Conservation (phyloP, 108 stramenopile genomes). For the Cyclotella baltica region DNA sequence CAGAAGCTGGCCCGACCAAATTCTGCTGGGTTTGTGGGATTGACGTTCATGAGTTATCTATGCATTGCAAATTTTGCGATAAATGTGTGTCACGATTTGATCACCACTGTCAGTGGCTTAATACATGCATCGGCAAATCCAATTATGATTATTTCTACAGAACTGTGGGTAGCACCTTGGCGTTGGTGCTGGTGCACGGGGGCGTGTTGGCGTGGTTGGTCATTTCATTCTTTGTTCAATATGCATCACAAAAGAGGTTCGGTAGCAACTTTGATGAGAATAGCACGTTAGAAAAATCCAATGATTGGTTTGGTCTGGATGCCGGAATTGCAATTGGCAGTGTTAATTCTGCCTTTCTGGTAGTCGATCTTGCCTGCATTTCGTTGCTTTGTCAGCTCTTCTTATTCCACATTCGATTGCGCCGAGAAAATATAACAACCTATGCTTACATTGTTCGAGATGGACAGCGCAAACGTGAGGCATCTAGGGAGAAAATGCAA, state of each 20-base stretch:
- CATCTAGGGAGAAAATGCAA: constrained; percentile 48
- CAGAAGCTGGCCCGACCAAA: constrained; percentile 55
- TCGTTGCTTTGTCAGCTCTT: constrained; percentile 72
- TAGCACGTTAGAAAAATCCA: constrained; percentile 34
- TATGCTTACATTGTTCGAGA: constrained; percentile 87
- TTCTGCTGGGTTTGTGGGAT: constrained; percentile 91
- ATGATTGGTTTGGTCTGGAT: constrained; percentile 63
- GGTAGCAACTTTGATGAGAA: constrained; percentile 10
- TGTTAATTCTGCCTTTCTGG: constrained; percentile 53
- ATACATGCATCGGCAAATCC: constrained; percentile 84
- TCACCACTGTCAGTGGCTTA: constrained; percentile 97
- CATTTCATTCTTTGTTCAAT: constrained; percentile 58
- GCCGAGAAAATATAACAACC: constrained; percentile 77
- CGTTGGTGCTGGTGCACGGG: constrained; percentile 26
- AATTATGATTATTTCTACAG: constrained; percentile 86
- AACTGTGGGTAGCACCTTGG: constrained; percentile 53
- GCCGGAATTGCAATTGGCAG: constrained; percentile 44
- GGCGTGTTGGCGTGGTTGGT: constrained; percentile 39
- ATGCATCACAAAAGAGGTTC: neutral
- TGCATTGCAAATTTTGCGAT: constrained; percentile 97
- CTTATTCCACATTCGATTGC: constrained; percentile 78
- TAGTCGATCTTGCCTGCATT: constrained; percentile 59
- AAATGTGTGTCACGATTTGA: constrained; percentile 95
- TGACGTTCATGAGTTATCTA: constrained; percentile 70
- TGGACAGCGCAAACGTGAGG: constrained; percentile 61